Conservation (phyloP, 352 stramenopile species). For the Pythium chondricola region DNA sequence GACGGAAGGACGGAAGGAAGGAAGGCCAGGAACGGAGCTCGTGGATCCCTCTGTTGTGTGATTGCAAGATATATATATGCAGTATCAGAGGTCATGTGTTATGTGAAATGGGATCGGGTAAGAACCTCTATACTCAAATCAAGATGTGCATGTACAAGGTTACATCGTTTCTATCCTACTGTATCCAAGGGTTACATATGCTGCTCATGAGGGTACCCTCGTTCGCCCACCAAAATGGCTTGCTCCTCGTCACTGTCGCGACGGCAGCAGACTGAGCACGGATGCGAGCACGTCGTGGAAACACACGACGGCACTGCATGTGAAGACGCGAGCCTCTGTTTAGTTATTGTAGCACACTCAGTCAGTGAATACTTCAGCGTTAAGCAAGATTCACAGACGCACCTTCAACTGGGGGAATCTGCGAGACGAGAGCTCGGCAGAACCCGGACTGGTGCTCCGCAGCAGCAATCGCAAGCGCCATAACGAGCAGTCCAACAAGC, state of each 20-base stretch:
- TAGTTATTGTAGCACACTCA: too few species aligned
- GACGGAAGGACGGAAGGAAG: background rate
- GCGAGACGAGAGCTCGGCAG: slow-evolving; percentile 10
- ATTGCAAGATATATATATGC: too few species aligned
- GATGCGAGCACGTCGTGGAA: slow-evolving; percentile 7
- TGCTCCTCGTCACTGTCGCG: slow-evolving; percentile 1
- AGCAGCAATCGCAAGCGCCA: slow-evolving; percentile 45
- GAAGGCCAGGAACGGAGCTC: too few species aligned
- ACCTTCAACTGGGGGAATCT: slow-evolving; percentile 13
- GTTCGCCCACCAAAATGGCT: background rate
- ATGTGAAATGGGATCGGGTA: background rate
- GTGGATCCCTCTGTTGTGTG: too few species aligned
- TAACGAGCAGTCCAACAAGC: slow-evolving; percentile 31
- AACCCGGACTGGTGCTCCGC: slow-evolving; percentile 18
- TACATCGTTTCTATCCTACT: slow-evolving; percentile 18
- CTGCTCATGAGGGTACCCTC: too few species aligned
- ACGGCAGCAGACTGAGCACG: slow-evolving; percentile 1
- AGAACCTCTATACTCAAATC: slow-evolving; percentile 3
- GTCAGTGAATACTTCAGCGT: background rate
- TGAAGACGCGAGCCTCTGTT: slow-evolving; percentile 4
- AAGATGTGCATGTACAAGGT: slow-evolving; percentile 16
- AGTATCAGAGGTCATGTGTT: too few species aligned
- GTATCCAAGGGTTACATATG: slow-evolving; percentile 15
- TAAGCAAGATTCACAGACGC: slow-evolving; percentile 1
- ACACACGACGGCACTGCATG: slow-evolving; percentile 11